Percentiles rank a stretch among this genome's conserved stretches.
These are phyloP conservation scores for Tetracladium maxilliforme DNA, from an alignment of 2,329 filamentous ascomycete species.

Conservation along the genomic window DNA sequence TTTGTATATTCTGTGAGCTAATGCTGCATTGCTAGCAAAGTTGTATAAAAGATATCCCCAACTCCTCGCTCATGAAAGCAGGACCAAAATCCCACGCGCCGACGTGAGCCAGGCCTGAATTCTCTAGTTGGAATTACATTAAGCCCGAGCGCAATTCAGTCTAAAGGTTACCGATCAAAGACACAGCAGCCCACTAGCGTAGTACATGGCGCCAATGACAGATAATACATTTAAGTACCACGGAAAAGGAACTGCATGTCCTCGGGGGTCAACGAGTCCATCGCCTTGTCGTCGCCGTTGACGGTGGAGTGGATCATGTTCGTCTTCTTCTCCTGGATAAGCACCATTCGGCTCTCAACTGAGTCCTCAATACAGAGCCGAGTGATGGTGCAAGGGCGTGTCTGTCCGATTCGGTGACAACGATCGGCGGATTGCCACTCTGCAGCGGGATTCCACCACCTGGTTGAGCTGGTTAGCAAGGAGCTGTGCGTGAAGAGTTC, in stretches of 20 bases:
- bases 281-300: slow-evolving; percentile 79
- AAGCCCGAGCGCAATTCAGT: too few relatives aligned
- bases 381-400: slow-evolving; percentile 84
- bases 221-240: slow-evolving; percentile 31
- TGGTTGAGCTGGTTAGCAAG: slow-evolving; percentile 19
- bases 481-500: slow-evolving; percentile 1
- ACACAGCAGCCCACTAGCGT: background rate
- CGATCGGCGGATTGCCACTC: slow-evolving; percentile 97
- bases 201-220: background rate
- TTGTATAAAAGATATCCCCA: too few relatives aligned
- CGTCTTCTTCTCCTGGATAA: slow-evolving; percentile 96
- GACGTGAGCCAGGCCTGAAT: too few relatives aligned
- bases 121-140: too few relatives aligned
- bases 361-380: slow-evolving; percentile 93
- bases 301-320: slow-evolving; percentile 97
- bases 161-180: too few relatives aligned
- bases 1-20: too few relatives aligned
- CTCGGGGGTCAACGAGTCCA: slow-evolving; percentile 80
- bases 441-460: slow-evolving; percentile 99
- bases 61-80: too few relatives aligned
- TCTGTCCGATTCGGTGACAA: slow-evolving; percentile 90
- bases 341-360: slow-evolving; percentile 88
- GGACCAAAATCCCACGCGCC: too few relatives aligned
- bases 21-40: too few relatives aligned
- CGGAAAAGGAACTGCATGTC: slow-evolving; percentile 97